Percentiles rank a stretch among this genome's conserved stretches.
Evolutionary conservation across 2,329 filamentous ascomycete genomes (phyloP).

Genomic region (Sordariomycetes sp.): DNA sequence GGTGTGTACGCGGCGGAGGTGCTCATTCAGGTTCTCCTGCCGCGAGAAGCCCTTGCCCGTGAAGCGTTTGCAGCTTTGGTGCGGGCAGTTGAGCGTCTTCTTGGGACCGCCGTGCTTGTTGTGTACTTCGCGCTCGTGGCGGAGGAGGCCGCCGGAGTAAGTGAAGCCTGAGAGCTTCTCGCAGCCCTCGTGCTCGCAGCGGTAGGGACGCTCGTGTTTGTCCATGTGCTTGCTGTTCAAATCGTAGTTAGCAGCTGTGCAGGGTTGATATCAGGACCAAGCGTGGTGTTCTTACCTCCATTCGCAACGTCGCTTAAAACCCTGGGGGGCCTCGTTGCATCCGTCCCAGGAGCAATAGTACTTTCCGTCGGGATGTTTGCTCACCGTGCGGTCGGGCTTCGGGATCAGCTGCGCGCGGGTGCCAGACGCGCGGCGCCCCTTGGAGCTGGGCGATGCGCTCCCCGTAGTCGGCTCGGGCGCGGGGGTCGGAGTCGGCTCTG

Average conservation of each 20-base stretch:
- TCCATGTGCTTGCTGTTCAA: conserved; percentile 83
- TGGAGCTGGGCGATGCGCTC: conserved; percentile 7
- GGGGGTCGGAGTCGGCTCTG: background rate
- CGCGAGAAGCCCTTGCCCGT: conserved; percentile 82
- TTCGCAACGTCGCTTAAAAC: conserved; percentile 76
- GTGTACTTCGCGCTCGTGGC: conserved; percentile 90
- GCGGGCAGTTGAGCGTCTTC: conserved; percentile 76
- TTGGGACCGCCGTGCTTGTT: conserved; percentile 80
- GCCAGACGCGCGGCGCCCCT: background rate
- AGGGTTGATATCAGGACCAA: background rate
- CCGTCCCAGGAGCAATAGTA: conserved; percentile 61
- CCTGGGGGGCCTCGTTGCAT: conserved; percentile 50
- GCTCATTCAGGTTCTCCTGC: conserved; percentile 88
- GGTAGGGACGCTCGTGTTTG: conserved; percentile 89
- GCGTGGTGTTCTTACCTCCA: conserved; percentile 62
- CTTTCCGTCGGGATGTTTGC: conserved; percentile 58
- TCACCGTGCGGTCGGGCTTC: conserved; percentile 43
- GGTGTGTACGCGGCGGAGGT: conserved; percentile 79
- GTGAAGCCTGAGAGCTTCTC: conserved; percentile 91
- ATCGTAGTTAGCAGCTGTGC: conserved; percentile 11
- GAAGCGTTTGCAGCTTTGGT: conserved; percentile 77
- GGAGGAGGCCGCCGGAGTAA: conserved; percentile 77
- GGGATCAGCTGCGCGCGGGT: conserved; percentile 37
- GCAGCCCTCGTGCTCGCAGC: conserved; percentile 69
- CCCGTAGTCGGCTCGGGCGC: background rate